phyloP scores from a whole-genome alignment of 352 stramenopile genomes.

The Thalassiosira exigua region DNA sequence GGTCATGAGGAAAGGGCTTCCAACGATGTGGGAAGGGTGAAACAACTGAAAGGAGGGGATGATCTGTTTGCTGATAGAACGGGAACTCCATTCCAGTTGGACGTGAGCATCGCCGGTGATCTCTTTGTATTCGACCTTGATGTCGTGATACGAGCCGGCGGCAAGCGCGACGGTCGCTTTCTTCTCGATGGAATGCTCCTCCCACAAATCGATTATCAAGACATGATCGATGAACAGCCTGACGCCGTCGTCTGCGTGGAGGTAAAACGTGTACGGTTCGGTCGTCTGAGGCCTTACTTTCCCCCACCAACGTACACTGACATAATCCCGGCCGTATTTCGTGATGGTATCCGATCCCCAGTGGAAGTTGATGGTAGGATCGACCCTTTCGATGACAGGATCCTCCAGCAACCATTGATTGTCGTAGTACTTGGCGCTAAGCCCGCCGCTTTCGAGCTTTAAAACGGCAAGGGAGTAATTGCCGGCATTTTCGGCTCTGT shows the following conservation, averaged over 20 bases:
- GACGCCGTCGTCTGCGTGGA: constrained; percentile 91
- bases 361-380: constrained; percentile 89
- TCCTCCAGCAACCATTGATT: constrained; percentile 93
- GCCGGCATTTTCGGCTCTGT: constrained; percentile 86
- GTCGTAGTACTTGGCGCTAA: constrained; percentile 93
- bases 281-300: constrained; percentile 88
- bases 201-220: constrained; percentile 93
- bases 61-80: constrained; percentile 87
- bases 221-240: constrained; percentile 93
- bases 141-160: constrained; percentile 89
- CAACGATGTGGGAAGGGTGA: constrained; percentile 91
- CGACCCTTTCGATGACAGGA: constrained; percentile 89
- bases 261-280: constrained; percentile 93
- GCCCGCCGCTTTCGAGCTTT: constrained; percentile 90
- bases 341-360: constrained; percentile 92
- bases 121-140: constrained; percentile 95
- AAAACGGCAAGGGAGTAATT: constrained; percentile 90
- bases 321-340: constrained; percentile 92
- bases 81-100: constrained; percentile 91
- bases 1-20: constrained; percentile 90
- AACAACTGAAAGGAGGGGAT: constrained; percentile 88
- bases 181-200: constrained; percentile 70
- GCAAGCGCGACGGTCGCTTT: constrained; percentile 82
- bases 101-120: constrained; percentile 90
- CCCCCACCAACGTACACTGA: constrained; percentile 93